Conservation (phyloP, 768 basidiomycete genomes). For the button mushroom (Agaricus bisporus) region DNA sequence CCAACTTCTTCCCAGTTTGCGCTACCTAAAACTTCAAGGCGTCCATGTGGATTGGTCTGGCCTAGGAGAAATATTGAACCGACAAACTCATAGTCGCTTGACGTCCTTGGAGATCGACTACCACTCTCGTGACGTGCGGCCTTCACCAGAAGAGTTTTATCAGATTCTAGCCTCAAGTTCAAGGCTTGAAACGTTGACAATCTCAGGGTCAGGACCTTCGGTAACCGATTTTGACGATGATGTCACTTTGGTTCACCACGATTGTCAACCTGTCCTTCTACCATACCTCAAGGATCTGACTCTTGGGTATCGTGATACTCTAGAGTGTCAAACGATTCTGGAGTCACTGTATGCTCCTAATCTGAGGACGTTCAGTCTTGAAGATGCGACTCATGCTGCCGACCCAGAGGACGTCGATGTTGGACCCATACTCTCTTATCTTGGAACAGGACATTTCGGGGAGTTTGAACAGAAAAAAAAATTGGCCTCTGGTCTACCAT, state of each 20-base stretch:
- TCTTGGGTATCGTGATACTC: conserved; percentile 38
- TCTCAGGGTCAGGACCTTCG: conserved; percentile 44
- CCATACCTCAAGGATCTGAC: conserved; percentile 31
- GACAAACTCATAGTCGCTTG: conserved; percentile 14
- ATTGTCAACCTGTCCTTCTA: conserved; percentile 27
- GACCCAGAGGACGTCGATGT: conserved; percentile 36
- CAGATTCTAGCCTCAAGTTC: conserved; percentile 35
- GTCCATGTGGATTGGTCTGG: conserved; percentile 51
- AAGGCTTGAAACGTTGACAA: conserved; percentile 32
- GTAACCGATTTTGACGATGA: conserved; percentile 20
- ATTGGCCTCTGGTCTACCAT: neutral
- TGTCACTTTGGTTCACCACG: conserved; percentile 13
- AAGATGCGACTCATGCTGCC: conserved; percentile 38
- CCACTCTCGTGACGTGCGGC: conserved; percentile 49
- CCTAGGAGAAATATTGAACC: conserved; percentile 29
- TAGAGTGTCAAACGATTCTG: conserved; percentile 33
- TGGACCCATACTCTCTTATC: conserved; percentile 29
- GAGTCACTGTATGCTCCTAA: conserved; percentile 34
- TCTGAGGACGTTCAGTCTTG: conserved; percentile 31
- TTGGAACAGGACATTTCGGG: conserved; percentile 27
- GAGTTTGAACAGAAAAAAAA: conserved; percentile 11
- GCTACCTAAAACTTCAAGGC: conserved; percentile 45
- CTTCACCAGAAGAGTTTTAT: conserved; percentile 36
- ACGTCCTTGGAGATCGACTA: conserved; percentile 42
- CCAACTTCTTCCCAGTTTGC: conserved; percentile 36